Evolutionary conservation across 2,329 filamentous ascomycete genomes (phyloP), one percentile per base, ranked within the genome.

Genomic region (Esteya vermicola): DNA sequence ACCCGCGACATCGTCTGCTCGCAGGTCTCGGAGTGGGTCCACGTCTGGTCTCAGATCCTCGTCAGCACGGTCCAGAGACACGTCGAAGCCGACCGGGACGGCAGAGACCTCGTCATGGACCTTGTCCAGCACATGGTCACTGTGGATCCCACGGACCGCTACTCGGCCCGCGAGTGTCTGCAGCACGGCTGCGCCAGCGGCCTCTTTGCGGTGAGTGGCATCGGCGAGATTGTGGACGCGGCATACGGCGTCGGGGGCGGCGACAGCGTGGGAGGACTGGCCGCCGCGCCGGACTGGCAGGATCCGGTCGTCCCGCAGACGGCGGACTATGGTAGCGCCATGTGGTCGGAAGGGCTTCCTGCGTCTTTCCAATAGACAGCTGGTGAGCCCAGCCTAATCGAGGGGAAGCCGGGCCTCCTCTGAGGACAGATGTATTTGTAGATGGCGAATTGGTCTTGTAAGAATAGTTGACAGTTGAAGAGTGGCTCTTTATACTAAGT

Each of bases 91-190:
- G 37, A 28, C 5, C 6, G n/a, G 6, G 16, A 18, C 18, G 23
- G 10, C 3, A 3, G 9, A 9, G 30, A 34, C 10, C 30, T 6
- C 5, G 30, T 39, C n/a, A 26, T 34, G 5, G 22, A n/a, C 9
- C n/a, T 39, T 7, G 21, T 39, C n/a, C 14, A 26, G 16, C 22
- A 39, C 37, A 39, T 39, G 22, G 10, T 39, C 18, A 31, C 34
- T 18, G 10, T 33, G 30, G 37, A 33, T n/a, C 37, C 37, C n/a
- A 6, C 9, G 9, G 22, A 33, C 6, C 37, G 37, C 6, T 34
- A 20, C 14, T n/a, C 30, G 22, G 37, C 37, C 5, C 20, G 22
- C 4, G 22, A 20, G 4, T 39, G 37, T 18, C 37, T 39, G 4
- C 13, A 32, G 10, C 30, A 20, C 2, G 37, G 30, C 22, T 39